Percentiles rank a stretch among this genome's conserved stretches.
Conservation (phyloP, 2,329 filamentous ascomycete species). For the Drechmeria coniospora region DNA sequence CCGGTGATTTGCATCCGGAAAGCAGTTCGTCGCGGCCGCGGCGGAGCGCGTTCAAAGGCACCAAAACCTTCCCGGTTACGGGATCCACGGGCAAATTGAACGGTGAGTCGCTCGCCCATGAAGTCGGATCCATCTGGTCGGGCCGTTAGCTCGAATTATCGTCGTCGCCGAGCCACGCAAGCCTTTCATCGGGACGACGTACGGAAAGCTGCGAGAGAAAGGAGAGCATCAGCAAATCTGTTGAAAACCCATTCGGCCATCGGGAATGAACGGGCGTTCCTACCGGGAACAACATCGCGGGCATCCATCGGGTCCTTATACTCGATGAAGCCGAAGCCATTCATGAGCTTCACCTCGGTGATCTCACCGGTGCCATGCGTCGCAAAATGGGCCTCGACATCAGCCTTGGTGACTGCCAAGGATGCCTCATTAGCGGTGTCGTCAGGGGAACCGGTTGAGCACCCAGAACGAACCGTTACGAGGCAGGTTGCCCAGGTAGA, state of each 20-base stretch:
- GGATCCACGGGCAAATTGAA: conserved; percentile 91
- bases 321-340: conserved; percentile 98
- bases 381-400: conserved; percentile 90
- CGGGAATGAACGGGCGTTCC: conserved; percentile 16
- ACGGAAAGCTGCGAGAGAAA: conserved; percentile 39
- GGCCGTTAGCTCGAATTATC: conserved; percentile 5
- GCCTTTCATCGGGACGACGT: conserved; percentile 21
- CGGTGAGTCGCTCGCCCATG: conserved; percentile 92
- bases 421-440: conserved; percentile 27
- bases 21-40: conserved; percentile 80
- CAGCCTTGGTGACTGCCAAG: conserved; percentile 77
- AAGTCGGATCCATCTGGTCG: conserved; percentile 83
- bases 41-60: conserved; percentile 40
- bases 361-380: conserved; percentile 95
- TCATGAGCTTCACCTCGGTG: conserved; percentile 99
- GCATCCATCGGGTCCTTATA: conserved; percentile 98
- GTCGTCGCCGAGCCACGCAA: not conserved
- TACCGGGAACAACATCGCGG: conserved; percentile 94
- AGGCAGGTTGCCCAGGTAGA: conserved; percentile 96
- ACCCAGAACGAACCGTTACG: conserved; percentile 57
- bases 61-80: conserved; percentile 38
- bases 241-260: not conserved
- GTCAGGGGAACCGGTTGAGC: conserved; percentile 8
- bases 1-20: conserved; percentile 96
- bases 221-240: conserved; percentile 5